Base-by-base conservation (phyloP, 1,284 basidiomycete species). In the Moniliophthora roreri region DNA sequence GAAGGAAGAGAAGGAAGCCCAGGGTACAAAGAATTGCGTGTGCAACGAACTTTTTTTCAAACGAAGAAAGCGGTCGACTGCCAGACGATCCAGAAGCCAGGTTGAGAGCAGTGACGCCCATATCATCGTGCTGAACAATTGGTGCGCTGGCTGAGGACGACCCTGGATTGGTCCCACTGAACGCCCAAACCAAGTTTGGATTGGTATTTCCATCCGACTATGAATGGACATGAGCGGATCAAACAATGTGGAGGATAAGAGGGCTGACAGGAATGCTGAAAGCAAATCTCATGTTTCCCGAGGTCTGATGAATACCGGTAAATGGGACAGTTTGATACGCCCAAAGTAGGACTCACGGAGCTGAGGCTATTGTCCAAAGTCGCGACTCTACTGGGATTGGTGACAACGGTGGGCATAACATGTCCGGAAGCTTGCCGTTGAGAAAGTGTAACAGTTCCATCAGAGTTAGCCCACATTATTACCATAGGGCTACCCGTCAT, bases 381-480 rank as follows among this genome's bases (percentile, higher is more conserved):
- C 6, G 84, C 84, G 3, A 69, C 58, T 26, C 79, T 66, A 0
- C 79, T 70, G 13, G 84, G 83, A 55, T 66, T 72, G 15, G 67
- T 51, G 46, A 75, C 79, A 18, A 82, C 73, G n/a, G 64, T 74
- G 1, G 85, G 86, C 72, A 76, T 71, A 0, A 68, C 63, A 49
- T 82, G 67, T 4, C 60, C 59, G 1, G 70, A 54, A 0, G 85
- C 78, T 24, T 65, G 66, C 32, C 85, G 76, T 62, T 88, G 85
- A 13, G 82, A 85, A 28, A 87, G 66, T 9, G 81, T 84, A 41
- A 83, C 69, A 1, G 72, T 68, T 6, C 78, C 78, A 57, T 82
- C 76, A 10, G 66, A 65, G 61, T 84, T 83, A 6, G 78, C 68
- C 85, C 85, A 89, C 68, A 82, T 77, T 44, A 89, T 80, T 47